These are phyloP conservation scores for Hygrophorus russula DNA, from an alignment of 768 basidiomycete genomes.

Conservation along the genomic window DNA sequence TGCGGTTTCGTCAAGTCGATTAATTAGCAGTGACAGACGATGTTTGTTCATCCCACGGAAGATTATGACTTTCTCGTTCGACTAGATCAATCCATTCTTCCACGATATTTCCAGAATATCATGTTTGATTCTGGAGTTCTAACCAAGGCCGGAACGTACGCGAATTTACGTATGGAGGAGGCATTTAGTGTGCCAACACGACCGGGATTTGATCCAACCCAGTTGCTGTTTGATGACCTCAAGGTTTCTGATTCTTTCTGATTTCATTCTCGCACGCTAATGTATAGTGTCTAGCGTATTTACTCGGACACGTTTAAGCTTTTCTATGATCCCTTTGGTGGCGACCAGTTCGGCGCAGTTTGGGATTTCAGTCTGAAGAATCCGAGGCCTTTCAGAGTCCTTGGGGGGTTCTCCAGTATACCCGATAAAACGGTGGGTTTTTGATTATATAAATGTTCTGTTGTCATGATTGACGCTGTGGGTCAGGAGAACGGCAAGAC, in stretches of 20 bases:
- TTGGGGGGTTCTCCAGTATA: constrained; percentile 68
- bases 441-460: background rate
- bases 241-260: constrained; percentile 36
- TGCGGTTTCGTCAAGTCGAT: background rate
- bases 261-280: background rate
- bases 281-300: constrained; percentile 31
- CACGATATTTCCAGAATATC: constrained; percentile 70
- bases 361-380: constrained; percentile 72
- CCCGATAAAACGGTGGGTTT: constrained; percentile 36
- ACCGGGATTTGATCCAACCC: constrained; percentile 76
- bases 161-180: constrained; percentile 28
- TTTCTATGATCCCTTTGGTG: constrained; percentile 80
- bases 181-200: constrained; percentile 20
- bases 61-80: constrained; percentile 84
- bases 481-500: constrained; percentile 28
- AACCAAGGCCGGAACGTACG: constrained; percentile 29
- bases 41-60: constrained; percentile 74
- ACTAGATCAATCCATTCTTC: constrained; percentile 50
- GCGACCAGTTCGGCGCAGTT: constrained; percentile 65
- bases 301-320: constrained; percentile 72
- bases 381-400: constrained; percentile 62
- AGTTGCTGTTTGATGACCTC: constrained; percentile 55
- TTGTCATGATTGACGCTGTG: background rate
- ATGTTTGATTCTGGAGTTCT: constrained; percentile 37
- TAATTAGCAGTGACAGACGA: constrained; percentile 32